These are phyloP conservation scores for Candida dubliniensis DNA, from an alignment of 1,139 yeast species.

Conservation along the genomic window DNA sequence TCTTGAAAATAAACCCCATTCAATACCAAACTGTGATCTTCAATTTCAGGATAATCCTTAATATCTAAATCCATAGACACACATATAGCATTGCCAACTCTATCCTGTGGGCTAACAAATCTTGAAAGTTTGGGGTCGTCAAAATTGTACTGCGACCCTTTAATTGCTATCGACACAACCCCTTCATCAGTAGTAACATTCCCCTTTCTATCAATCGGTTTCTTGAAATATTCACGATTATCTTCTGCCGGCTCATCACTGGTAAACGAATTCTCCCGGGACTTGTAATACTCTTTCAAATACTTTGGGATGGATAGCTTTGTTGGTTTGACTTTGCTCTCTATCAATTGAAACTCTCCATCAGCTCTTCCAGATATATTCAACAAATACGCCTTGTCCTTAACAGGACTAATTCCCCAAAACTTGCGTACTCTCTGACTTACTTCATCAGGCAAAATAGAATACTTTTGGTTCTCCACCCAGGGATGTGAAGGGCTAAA, in stretches of 20 bases:
- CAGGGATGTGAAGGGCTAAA: conserved; percentile 46
- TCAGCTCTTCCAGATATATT: conserved; percentile 52
- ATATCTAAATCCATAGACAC: conserved; percentile 28
- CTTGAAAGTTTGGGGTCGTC: conserved; percentile 21
- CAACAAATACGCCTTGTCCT: conserved; percentile 38
- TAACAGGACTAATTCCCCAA: conserved; percentile 43
- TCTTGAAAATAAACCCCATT: conserved; percentile 71
- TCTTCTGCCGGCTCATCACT: conserved; percentile 10
- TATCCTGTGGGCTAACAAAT: conserved; percentile 16
- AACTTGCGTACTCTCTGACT: conserved; percentile 45
- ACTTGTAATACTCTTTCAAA: conserved; percentile 35
- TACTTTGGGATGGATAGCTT: conserved; percentile 43
- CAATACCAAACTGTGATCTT: conserved; percentile 47
- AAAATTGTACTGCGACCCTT: conserved; percentile 26
- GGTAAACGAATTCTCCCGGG: conserved; percentile 25
- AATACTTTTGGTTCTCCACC: conserved; percentile 51
- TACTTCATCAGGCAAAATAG: conserved; percentile 62
- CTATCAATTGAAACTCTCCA: conserved; percentile 41
- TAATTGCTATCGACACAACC: conserved; percentile 23
- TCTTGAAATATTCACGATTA: conserved; percentile 3
- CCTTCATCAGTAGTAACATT: conserved; percentile 31
- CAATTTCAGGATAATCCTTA: conserved; percentile 43
- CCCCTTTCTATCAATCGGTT: conserved; percentile 22
- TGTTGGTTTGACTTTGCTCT: conserved; percentile 17
- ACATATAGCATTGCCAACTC: conserved; percentile 32